A percentile compares a stretch with the other conserved stretches of the same genome.
phyloP scores from a whole-genome alignment of 352 stramenopile species.

The Phytopythium chamaehyphon region DNA sequence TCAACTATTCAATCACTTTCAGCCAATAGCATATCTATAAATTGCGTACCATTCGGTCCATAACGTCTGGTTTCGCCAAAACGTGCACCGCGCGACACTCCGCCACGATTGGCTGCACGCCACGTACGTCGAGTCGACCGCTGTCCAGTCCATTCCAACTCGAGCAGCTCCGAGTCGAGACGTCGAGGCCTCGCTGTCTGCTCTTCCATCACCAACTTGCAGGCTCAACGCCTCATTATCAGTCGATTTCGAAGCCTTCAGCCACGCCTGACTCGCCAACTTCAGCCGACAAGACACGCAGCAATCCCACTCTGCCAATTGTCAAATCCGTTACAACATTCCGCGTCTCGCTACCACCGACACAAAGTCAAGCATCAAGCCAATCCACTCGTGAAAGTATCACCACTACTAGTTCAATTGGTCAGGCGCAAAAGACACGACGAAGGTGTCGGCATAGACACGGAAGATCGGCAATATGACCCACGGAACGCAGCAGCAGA shows the following conservation, averaged over 20 bases:
- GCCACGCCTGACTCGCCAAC: neutral
- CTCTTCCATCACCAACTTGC: neutral
- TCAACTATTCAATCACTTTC: too few relatives aligned
- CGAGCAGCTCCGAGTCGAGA: too few relatives aligned
- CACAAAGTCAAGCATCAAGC: slow-evolving; percentile 5
- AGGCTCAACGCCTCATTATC: too few relatives aligned
- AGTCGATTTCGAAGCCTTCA: too few relatives aligned
- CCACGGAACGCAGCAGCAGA: neutral
- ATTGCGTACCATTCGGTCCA: neutral
- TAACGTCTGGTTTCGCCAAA: neutral
- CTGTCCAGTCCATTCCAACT: too few relatives aligned
- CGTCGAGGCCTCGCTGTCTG: neutral
- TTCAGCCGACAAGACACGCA: neutral
- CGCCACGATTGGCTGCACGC: slow-evolving; percentile 1
- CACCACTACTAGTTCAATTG: too few relatives aligned
- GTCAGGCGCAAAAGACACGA: neutral
- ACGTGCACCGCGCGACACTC: neutral
- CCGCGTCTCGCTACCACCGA: slow-evolving; percentile 5
- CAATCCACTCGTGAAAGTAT: neutral
- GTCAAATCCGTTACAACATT: neutral
- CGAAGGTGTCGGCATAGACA: neutral
- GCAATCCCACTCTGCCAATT: neutral
- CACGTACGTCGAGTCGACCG: neutral
- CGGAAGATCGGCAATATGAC: neutral
- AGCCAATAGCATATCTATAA: neutral